A percentile compares a stretch with the other conserved stretches of the same genome.
These are phyloP conservation scores for Mitragyna speciosa DNA, from an alignment of 257 asterid genomes.

Conservation along the genomic window DNA sequence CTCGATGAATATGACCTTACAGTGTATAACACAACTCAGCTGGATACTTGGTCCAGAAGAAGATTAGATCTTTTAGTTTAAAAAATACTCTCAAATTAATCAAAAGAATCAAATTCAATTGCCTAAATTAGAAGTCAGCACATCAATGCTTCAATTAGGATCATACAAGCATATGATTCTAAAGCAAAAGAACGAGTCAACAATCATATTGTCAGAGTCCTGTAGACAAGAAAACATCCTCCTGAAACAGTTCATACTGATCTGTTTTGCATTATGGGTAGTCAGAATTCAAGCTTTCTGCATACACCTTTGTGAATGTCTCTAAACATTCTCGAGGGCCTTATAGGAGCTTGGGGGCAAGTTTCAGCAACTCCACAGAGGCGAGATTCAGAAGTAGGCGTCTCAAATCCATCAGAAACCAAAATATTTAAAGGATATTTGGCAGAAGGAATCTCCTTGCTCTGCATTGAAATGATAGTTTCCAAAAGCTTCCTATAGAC, in stretches of 20 bases:
- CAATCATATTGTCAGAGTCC: neutral
- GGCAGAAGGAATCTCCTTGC: constrained; percentile 20
- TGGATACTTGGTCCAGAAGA: neutral
- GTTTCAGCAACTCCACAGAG: constrained; percentile 45
- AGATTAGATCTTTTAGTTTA: neutral
- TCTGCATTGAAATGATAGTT: constrained; percentile 38
- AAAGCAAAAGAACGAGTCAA: neutral
- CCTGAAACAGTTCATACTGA: neutral
- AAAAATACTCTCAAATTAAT: neutral
- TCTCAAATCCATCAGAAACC: constrained; percentile 35
- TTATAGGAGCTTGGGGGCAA: constrained; percentile 60
- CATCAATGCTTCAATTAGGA: neutral
- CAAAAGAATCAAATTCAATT: neutral
- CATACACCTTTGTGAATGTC: constrained; percentile 43
- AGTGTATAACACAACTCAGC: neutral
- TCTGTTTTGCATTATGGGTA: neutral
- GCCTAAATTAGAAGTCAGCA: neutral
- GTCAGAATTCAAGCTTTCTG: constrained; percentile 57
- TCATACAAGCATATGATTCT: too few species aligned
- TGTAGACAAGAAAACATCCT: neutral
- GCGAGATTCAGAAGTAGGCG: constrained; percentile 44
- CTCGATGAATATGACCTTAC: too few species aligned
- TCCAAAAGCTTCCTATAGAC: constrained; percentile 40
- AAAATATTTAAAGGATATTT: constrained; percentile 12
- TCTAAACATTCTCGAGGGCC: constrained; percentile 27